Evolutionary conservation across 805 yeast genomes (phyloP), one percentile per base, ranked within the genome.

Genomic region (Cyberlindnera mrakii): DNA sequence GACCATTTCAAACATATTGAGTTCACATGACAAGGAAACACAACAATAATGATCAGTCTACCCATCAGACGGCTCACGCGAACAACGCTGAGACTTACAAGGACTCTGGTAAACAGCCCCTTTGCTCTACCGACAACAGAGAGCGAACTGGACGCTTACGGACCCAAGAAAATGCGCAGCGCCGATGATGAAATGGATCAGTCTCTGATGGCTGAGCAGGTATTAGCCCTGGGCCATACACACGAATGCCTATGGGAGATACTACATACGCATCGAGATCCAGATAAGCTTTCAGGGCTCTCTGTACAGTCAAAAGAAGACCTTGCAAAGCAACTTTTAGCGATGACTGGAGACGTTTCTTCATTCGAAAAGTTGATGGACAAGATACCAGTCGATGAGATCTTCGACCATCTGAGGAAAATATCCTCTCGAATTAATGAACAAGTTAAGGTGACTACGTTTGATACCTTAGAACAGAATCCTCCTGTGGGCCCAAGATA

Each of bases 11-110:
- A 30, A 16, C 18, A 34, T 18, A 34, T 11, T 20, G 16, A 34
- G n/a, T 13, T 34, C 37, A 14, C 27, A 18, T 15, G 20, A 7
- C 25, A 20, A 19, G 20, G 13, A 6, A 34, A 9, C 8, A 34
- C 17, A 6, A 9, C 41, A 36, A 13, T 15, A 39, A 31, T 29
- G 30, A 37, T 23, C 10, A 23, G 34, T 2, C 8, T 30, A 13
- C 13, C 17, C 35, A 15, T 32, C 8, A 8, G 30, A 5, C 40
- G 35, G 15, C 30, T 30, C 17, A n/a, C 37, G 10, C 10, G 33
- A 11, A 9, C n/a, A 10, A 6, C 35, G 5, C 35, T 62, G 49
- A 52, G 64, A 29, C 57, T 66, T 0, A 33, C 63, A 30, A 47
- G 54, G 5, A 49, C 58, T 6, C 30, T 57, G n/a, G 41, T 53